Conservation (phyloP, 139 green algal genomes). For the Dunaliella primolecta region DNA sequence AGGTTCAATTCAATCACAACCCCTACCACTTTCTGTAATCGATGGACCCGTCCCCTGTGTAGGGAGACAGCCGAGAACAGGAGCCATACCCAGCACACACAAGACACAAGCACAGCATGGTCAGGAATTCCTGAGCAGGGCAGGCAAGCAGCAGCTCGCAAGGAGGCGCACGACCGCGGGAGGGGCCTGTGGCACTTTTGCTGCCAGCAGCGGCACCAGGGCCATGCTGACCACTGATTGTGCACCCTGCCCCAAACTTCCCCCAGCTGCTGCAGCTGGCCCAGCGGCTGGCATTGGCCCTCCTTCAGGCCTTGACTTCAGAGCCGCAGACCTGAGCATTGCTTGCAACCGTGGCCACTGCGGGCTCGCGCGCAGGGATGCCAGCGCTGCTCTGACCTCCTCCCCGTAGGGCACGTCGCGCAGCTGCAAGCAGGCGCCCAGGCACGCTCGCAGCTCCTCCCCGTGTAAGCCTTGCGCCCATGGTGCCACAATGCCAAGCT, state of each 20-base stretch:
- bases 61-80: too few relatives aligned
- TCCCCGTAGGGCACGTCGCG: not conserved
- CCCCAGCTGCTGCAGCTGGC: not conserved
- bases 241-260: not conserved
- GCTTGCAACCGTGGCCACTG: not conserved
- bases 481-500: not conserved
- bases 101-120: not conserved
- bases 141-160: constrained; percentile 3
- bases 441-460: not conserved
- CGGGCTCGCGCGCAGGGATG: not conserved
- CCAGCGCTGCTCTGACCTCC: not conserved
- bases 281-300: too few relatives aligned
- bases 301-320: too few relatives aligned
- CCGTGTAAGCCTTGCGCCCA: not conserved
- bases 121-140: not conserved
- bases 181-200: not conserved
- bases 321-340: not conserved
- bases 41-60: too few relatives aligned
- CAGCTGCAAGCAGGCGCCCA: not conserved
- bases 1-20: too few relatives aligned
- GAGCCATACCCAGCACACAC: too few relatives aligned
- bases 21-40: too few relatives aligned
- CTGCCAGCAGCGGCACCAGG: constrained; percentile 13
- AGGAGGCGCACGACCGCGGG: not conserved
- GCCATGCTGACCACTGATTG: not conserved